Evolutionary conservation across 1,284 basidiomycete genomes (phyloP).

Genomic region (Schizophyllum amplum): DNA sequence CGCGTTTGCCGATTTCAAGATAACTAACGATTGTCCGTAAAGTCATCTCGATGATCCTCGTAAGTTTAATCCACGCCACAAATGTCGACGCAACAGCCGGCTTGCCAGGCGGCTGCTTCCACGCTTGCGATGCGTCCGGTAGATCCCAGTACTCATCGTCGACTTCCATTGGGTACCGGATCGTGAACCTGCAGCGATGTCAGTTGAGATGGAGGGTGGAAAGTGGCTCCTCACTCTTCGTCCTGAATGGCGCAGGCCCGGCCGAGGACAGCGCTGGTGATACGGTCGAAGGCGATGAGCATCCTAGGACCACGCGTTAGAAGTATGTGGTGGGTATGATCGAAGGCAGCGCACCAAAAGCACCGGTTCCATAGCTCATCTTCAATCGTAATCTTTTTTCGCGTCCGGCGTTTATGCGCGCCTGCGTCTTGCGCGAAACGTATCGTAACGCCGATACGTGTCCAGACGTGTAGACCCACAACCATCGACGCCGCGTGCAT

Average conservation of each 20-base stretch:
- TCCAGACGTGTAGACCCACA: conserved; percentile 40
- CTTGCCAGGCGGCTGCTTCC: conserved; percentile 16
- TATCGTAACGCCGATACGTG: conserved; percentile 43
- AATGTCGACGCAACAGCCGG: conserved; percentile 18
- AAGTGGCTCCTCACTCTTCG: conserved; percentile 28
- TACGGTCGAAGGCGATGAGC: conserved; percentile 22
- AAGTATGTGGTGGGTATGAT: neutral
- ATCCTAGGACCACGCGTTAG: conserved; percentile 13
- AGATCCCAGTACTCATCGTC: conserved; percentile 44
- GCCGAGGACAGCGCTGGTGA: conserved; percentile 35
- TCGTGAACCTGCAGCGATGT: conserved; percentile 28
- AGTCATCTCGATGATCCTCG: too few species aligned
- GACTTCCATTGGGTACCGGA: conserved; percentile 37
- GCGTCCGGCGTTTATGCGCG: conserved; percentile 15
- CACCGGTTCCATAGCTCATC: conserved; percentile 44
- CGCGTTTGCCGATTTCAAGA: too few species aligned
- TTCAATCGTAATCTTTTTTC: neutral
- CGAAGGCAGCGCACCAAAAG: conserved; percentile 40
- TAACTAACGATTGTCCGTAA: too few species aligned
- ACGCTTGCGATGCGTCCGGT: conserved; percentile 13
- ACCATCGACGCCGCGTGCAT: conserved; percentile 37
- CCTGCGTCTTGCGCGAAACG: conserved; percentile 32
- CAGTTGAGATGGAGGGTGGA: neutral
- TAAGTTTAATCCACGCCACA: too few species aligned
- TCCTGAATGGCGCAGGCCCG: conserved; percentile 42